Percentiles rank a stretch among this genome's conserved stretches.
phyloP scores from a whole-genome alignment of 768 basidiomycete genomes.

The Rhizopogon rudus region DNA sequence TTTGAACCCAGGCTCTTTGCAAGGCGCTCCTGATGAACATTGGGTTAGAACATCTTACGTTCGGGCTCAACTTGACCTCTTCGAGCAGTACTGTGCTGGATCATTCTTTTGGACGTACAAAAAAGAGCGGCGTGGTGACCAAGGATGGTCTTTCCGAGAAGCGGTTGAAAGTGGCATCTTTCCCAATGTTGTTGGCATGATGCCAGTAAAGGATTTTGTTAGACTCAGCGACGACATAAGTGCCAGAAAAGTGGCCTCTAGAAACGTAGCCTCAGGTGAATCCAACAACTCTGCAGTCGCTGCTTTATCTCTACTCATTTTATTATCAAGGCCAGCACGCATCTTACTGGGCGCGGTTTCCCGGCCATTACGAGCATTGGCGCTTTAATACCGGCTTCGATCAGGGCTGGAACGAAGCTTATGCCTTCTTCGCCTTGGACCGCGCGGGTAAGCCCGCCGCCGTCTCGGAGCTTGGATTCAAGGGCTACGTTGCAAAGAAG shows the following conservation, averaged over 20 bases:
- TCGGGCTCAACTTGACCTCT: constrained; percentile 60
- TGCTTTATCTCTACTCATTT: constrained; percentile 13
- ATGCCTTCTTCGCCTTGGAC: constrained; percentile 42
- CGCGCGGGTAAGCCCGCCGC: constrained; percentile 13
- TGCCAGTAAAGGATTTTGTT: constrained; percentile 15
- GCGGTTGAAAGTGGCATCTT: constrained; percentile 59
- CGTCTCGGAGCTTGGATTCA: constrained; percentile 60
- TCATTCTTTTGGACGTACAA: constrained; percentile 88
- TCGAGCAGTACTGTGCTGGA: constrained; percentile 59
- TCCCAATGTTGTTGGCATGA: constrained; percentile 46
- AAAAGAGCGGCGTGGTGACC: constrained; percentile 61
- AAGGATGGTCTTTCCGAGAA: constrained; percentile 71
- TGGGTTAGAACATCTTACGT: constrained; percentile 45
- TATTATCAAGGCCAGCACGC: constrained; percentile 31
- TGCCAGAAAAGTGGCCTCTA: constrained; percentile 23
- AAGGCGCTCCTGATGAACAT: constrained; percentile 38
- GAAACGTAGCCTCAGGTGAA: constrained; percentile 30
- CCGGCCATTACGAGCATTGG: constrained; percentile 60
- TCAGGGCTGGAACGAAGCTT: constrained; percentile 70
- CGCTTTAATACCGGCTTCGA: constrained; percentile 63
- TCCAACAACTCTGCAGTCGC: constrained; percentile 3
- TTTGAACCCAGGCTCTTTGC: constrained; percentile 59
- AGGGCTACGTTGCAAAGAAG: constrained; percentile 50
- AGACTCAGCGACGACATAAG: constrained; percentile 15
- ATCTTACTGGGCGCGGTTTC: constrained; percentile 41